Evolutionary conservation across 148 eudicot species (phyloP).

Genomic region (Oxyria digyna): DNA sequence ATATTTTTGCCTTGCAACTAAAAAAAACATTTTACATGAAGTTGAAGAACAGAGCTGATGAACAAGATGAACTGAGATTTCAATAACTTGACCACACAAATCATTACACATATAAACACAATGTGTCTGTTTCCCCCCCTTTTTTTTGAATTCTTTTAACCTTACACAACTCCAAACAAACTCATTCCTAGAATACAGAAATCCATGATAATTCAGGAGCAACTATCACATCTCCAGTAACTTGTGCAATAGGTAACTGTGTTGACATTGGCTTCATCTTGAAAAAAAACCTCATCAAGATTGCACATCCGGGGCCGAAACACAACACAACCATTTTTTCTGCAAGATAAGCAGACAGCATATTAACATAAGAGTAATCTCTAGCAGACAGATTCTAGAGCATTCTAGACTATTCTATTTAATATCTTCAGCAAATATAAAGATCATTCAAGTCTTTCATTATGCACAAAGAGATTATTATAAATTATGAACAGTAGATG

Average conservation of each 20-base stretch:
- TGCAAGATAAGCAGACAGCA: conserved; percentile 22
- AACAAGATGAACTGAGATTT: not conserved
- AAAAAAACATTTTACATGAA: not conserved
- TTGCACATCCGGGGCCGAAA: conserved; percentile 50
- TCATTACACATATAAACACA: conserved; percentile 31
- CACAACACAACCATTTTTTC: conserved; percentile 83
- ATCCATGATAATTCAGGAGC: conserved; percentile 21
- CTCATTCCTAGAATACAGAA: conserved; percentile 39
- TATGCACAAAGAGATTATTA: not conserved
- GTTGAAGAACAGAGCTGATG: not conserved
- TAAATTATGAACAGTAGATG: not conserved
- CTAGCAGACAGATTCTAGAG: not conserved
- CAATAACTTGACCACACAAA: conserved; percentile 23
- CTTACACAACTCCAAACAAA: conserved; percentile 35
- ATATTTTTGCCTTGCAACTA: too few species aligned
- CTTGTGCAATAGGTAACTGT: conserved; percentile 19
- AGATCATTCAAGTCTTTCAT: not conserved
- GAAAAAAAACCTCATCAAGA: conserved; percentile 33
- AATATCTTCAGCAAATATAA: not conserved
- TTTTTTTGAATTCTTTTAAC: conserved; percentile 1
- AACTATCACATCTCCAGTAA: conserved; percentile 26
- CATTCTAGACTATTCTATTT: not conserved
- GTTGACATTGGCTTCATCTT: conserved; percentile 25
- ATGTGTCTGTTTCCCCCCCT: conserved; percentile 6
- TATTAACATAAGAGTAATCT: not conserved